Base-by-base conservation (phyloP, 2,329 filamentous ascomycete species). In the Penicillium sclerotiorum region DNA sequence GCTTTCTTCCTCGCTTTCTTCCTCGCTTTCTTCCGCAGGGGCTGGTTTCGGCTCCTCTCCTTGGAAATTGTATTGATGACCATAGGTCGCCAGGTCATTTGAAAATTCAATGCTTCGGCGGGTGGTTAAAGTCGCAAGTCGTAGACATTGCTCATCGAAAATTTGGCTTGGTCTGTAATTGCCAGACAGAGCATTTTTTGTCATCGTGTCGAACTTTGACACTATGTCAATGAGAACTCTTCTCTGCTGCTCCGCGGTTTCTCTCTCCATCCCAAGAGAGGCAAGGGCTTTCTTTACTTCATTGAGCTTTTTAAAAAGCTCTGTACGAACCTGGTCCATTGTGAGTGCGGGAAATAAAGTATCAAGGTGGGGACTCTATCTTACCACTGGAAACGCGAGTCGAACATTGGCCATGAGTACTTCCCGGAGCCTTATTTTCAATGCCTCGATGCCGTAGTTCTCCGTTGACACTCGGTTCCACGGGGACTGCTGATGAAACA, bases 391-490 rank as follows among this genome's bases (percentile, higher is more conserved):
- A 20, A 33, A 45, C 11, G 15, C 41, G 8, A 15, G 41, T 4
- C 27, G 27, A 15, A 23, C 41, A 36, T 33, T 23, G 7, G 41
- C 27, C 2, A 17, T 36, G 17, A 45, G n/a, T n/a, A 45, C 11
- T 11, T 22, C 27, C 27, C 20, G 27, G 8, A 45, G 18, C 4
- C 72, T 69, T 5, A 46, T 49, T 15, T 68, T 67, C 25, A 81
- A 56, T 0, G 75, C 61, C 0, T 61, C 55, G 23, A 80, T 68
- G 2, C 77, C 78, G 18, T 73, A 68, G 12, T 68, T 64, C 12
- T 74, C 71, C 18, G 60, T 55, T 1, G 65, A 57, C 1, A 78
- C 42, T 1, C 32, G 45, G 8, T 62, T 71, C 74, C 75, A 78
- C 0, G 69, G 71, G 0, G 47, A 25, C 5, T 43, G 54, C 5